Evolutionary conservation across 148 eudicot species (phyloP), one percentile per base, ranked within the genome.

Genomic region (Amaranthus palmeri): DNA sequence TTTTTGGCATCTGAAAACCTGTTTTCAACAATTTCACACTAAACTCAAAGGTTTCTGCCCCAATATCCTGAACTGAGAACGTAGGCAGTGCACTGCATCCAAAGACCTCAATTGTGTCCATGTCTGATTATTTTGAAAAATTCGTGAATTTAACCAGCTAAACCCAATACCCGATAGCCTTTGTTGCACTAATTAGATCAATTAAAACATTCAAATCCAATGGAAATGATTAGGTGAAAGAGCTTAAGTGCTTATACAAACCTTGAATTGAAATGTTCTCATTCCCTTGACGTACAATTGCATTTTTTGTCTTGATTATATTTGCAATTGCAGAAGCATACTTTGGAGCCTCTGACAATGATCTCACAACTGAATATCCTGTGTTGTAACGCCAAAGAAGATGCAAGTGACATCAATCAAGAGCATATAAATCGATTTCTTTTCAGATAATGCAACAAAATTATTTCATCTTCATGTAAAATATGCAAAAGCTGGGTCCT

Each of bases 361-460:
- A 93, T 82, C 98, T 81, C 62, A 93, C 98, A 44, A 93, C 98
- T 11, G 98, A 93, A 77, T 90, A 90, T 61, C 97, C 97, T 92
- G 89, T 75, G 60, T 62, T 53, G 67, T 56, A 13, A 73, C 77
- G 64, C 61, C 36, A 55, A 69, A 71, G 65, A 45, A 72, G 55
- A 63, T 56, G 9, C 15, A 53, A 41, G 45, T 63, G 56, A 17
- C 36, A 68, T 57, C 53, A 65, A 41, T 55, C 55, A 61, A 72
- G 41, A 5, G 50, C 54, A 69, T 54, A 42, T 17, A 3, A 72
- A 46, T 61, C 18, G 4, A 8, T 68, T 54, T 55, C 15, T 46
- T 65, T 15, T 73, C 45, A 74, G 46, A 57, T 44, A 12, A 73
- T 25, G 46, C 54, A 25, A 46, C 54, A 25, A 25, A 2, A 45